phyloP scores from a whole-genome alignment of 176 grass and related monocot genomes.

The Oryza australiensis region DNA sequence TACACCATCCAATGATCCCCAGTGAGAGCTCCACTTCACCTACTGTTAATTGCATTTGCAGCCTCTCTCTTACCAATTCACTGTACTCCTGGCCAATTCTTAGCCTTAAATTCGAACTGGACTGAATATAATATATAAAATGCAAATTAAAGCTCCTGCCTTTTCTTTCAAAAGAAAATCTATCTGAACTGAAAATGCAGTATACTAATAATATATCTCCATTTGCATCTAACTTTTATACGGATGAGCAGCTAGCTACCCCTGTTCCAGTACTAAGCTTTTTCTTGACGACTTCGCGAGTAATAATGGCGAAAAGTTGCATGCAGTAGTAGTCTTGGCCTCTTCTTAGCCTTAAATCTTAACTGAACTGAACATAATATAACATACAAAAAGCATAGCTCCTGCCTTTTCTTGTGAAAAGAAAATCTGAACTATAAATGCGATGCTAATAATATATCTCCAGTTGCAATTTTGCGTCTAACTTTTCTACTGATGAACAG shows the following conservation, averaged over 20 bases:
- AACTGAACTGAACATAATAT: neutral
- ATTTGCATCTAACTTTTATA: neutral
- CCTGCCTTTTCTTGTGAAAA: neutral
- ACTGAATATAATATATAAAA: neutral
- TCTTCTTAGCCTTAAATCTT: neutral
- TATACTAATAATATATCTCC: neutral
- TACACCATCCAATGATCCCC: neutral
- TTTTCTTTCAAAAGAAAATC: neutral
- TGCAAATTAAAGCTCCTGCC: neutral
- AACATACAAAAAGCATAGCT: neutral
- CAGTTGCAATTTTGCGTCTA: neutral
- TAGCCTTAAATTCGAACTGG: neutral
- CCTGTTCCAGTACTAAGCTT: neutral
- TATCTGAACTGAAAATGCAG: neutral
- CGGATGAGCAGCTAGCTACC: neutral
- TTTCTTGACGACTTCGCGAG: neutral
- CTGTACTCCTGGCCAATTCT: neutral
- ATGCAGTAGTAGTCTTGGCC: no score
- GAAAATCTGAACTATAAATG: neutral
- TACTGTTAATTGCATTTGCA: neutral
- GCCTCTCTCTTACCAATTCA: neutral
- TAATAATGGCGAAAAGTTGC: conserved; percentile 17
- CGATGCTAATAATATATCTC: neutral
- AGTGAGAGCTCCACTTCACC: conserved; percentile 39
- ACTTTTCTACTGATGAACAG: neutral